Conservation (phyloP, 2,329 filamentous ascomycete species). For the Leptographium galeiforme region DNA sequence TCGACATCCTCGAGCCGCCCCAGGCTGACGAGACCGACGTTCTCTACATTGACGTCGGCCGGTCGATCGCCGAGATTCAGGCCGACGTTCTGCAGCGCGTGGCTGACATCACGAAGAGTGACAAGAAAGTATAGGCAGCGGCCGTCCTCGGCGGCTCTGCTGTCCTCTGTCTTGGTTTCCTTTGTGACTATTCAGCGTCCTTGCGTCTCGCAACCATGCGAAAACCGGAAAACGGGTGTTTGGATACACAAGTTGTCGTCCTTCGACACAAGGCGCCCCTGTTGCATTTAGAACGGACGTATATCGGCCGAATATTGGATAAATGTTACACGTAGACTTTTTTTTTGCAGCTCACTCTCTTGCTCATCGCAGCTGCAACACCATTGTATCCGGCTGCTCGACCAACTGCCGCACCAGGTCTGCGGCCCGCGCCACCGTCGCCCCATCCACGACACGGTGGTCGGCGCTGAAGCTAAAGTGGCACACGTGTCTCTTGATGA, state of each 20-base stretch:
- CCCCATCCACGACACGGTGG: slow-evolving; percentile 86
- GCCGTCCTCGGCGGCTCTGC: background rate
- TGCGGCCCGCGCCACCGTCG: slow-evolving; percentile 83
- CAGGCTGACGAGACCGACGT: slow-evolving; percentile 57
- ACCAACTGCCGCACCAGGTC: slow-evolving; percentile 65
- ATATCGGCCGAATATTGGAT: too few species aligned
- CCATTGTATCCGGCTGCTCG: slow-evolving; percentile 77
- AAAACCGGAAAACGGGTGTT: too few species aligned
- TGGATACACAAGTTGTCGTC: too few species aligned
- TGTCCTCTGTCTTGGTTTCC: background rate
- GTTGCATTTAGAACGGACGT: too few species aligned
- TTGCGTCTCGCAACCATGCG: too few species aligned
- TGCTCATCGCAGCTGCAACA: slow-evolving; percentile 58
- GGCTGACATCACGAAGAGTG: background rate
- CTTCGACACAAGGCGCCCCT: too few species aligned
- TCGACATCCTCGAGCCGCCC: slow-evolving; percentile 76
- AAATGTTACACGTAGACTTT: background rate
- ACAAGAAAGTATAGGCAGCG: background rate
- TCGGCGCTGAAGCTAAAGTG: slow-evolving; percentile 97
- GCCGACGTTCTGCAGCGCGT: slow-evolving; percentile 44
- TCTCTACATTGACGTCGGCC: slow-evolving; percentile 55
- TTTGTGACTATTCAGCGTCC: background rate
- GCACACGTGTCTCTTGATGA: slow-evolving; percentile 66
- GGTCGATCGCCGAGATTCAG: slow-evolving; percentile 45
- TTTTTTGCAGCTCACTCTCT: background rate